Conservation (phyloP, 2,329 filamentous ascomycete genomes). For the Pyrenochaeta sp. region DNA sequence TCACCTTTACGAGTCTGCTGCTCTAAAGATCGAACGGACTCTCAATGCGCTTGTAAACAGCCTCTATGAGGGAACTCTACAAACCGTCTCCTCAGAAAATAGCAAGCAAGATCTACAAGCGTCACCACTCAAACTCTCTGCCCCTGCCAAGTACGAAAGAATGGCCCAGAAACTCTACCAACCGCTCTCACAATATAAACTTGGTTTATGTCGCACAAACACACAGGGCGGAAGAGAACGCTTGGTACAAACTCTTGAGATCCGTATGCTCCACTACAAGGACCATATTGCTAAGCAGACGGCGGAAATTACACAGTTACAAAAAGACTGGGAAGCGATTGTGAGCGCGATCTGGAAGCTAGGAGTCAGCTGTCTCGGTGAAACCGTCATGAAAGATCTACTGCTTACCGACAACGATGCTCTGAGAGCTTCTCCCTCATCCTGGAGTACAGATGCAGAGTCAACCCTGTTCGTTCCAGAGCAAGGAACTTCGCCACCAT, state of each 20-base stretch:
- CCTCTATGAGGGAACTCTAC: slow-evolving; percentile 23
- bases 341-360: slow-evolving; percentile 43
- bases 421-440: neutral
- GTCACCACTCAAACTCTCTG: slow-evolving; percentile 23
- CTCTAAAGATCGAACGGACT: slow-evolving; percentile 28
- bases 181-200: slow-evolving; percentile 26
- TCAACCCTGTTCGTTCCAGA: slow-evolving; percentile 30
- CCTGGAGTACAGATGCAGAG: slow-evolving; percentile 7
- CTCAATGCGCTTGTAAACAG: slow-evolving; percentile 21
- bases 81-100: slow-evolving; percentile 13
- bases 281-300: slow-evolving; percentile 25
- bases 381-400: slow-evolving; percentile 27
- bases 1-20: slow-evolving; percentile 28
- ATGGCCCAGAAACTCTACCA: slow-evolving; percentile 24
- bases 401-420: slow-evolving; percentile 17
- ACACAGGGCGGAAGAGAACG: slow-evolving; percentile 15
- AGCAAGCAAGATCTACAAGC: neutral
- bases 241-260: slow-evolving; percentile 22
- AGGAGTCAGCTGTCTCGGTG: slow-evolving; percentile 32
- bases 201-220: slow-evolving; percentile 15
- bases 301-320: slow-evolving; percentile 26
- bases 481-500: slow-evolving; percentile 8
- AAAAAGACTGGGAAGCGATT: slow-evolving; percentile 35
- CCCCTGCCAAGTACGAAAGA: slow-evolving; percentile 27
- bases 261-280: slow-evolving; percentile 31